Conservation (phyloP, 2,329 filamentous ascomycete species). For the Akanthomyces lecanii region DNA sequence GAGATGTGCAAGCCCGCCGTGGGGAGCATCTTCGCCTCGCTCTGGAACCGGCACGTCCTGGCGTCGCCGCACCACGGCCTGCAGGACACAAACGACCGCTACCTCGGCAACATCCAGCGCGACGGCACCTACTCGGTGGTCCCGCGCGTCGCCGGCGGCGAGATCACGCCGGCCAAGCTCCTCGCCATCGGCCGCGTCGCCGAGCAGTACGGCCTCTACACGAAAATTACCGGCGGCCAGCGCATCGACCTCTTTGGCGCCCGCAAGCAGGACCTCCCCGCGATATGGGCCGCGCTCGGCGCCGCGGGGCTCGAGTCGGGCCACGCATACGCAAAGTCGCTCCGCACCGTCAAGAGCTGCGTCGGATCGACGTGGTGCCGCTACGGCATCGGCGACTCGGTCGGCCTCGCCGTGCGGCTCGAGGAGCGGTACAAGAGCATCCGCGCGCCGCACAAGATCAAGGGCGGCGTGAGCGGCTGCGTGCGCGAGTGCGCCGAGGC, state of each 20-base stretch:
- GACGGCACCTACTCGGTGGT: conserved; percentile 90
- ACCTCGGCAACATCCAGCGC: conserved; percentile 83
- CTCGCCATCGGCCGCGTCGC: conserved; percentile 80
- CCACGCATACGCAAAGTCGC: conserved; percentile 84
- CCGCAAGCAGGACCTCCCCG: conserved; percentile 76
- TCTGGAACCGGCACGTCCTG: conserved; percentile 83
- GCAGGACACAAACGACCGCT: conserved; percentile 88
- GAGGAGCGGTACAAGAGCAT: conserved; percentile 93
- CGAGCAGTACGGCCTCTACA: conserved; percentile 79
- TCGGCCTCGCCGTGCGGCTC: conserved; percentile 81
- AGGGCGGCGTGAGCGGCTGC: conserved; percentile 84
- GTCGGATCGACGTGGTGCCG: conserved; percentile 90
- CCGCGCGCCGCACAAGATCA: conserved; percentile 84
- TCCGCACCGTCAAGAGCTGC: conserved; percentile 87
- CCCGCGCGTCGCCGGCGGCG: conserved; percentile 75
- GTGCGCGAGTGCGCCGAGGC: conserved; percentile 92
- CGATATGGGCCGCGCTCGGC: conserved; percentile 77
- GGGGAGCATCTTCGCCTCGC: conserved; percentile 72
- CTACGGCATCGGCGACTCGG: conserved; percentile 83
- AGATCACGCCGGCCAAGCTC: conserved; percentile 83
- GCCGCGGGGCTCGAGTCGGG: conserved; percentile 86
- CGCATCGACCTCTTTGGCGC: conserved; percentile 92
- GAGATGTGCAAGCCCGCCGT: conserved; percentile 83
- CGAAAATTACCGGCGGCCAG: conserved; percentile 88
- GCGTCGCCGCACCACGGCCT: conserved; percentile 65